Percentiles rank a stretch among this genome's conserved stretches.
Evolutionary conservation across 163 green algal genomes (phyloP).

Genomic region (Prototheca wickerhamii): DNA sequence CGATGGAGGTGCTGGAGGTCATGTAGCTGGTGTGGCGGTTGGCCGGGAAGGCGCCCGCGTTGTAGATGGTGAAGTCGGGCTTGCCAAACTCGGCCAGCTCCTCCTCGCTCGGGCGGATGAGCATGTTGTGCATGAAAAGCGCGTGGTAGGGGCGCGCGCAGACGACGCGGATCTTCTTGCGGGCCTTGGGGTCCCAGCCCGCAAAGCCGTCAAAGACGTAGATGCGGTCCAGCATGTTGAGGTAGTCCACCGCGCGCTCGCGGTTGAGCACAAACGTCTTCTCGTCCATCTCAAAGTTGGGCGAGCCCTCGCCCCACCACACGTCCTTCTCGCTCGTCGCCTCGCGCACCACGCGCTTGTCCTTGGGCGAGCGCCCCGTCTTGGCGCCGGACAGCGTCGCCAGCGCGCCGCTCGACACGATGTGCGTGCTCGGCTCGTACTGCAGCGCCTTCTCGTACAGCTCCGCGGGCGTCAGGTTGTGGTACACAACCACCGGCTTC

Average conservation of each 20-base stretch:
- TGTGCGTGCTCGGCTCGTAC: slow-evolving; percentile 61
- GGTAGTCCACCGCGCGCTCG: slow-evolving; percentile 70
- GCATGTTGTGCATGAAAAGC: slow-evolving; percentile 97
- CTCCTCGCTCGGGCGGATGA: slow-evolving; percentile 79
- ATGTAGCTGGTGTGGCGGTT: slow-evolving; percentile 87
- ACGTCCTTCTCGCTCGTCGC: slow-evolving; percentile 60
- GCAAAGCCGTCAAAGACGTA: slow-evolving; percentile 82
- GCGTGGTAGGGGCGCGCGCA: slow-evolving; percentile 77
- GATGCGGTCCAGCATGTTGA: slow-evolving; percentile 75
- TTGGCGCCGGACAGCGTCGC: slow-evolving; percentile 69
- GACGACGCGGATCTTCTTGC: slow-evolving; percentile 69
- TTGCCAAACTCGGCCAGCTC: slow-evolving; percentile 82
- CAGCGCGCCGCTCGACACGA: slow-evolving; percentile 66
- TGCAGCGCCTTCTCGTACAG: slow-evolving; percentile 43
- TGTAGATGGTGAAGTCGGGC: slow-evolving; percentile 93
- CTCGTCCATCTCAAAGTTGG: slow-evolving; percentile 82
- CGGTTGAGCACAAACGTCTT: slow-evolving; percentile 68
- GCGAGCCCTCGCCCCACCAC: slow-evolving; percentile 68
- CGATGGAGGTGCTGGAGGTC: slow-evolving; percentile 78
- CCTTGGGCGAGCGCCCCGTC: slow-evolving; percentile 72
- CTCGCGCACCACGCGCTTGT: slow-evolving; percentile 90
- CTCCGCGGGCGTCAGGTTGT: slow-evolving; percentile 50
- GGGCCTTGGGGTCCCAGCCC: slow-evolving; percentile 59
- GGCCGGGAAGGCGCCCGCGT: slow-evolving; percentile 81
- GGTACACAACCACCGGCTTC: slow-evolving; percentile 61